These are phyloP conservation scores for Streptanthus diversifolius DNA, from an alignment of 345 rosid species.

Conservation along the genomic window DNA sequence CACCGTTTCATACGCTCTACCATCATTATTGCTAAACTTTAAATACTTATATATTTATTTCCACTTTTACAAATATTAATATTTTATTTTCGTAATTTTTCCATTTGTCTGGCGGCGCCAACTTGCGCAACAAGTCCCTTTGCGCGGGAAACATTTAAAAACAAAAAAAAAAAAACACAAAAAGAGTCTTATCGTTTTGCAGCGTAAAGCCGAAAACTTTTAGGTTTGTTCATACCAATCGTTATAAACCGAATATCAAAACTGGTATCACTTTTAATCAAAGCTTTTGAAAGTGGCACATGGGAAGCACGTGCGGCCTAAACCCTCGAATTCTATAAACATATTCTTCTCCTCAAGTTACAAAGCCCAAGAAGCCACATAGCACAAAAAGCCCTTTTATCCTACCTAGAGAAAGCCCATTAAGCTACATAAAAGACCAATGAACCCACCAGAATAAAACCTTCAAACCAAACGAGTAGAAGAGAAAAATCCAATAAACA, in stretches of 20 bases:
- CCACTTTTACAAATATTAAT: neutral
- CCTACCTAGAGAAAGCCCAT: neutral
- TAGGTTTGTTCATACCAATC: neutral
- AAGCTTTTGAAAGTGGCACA: neutral
- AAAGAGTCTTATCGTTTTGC: neutral
- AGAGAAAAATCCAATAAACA: neutral
- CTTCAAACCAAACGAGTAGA: neutral
- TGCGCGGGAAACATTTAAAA: conserved; percentile 13
- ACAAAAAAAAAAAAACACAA: neutral
- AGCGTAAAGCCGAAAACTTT: conserved; percentile 5
- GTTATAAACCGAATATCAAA: neutral
- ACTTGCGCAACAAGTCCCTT: conserved; percentile 34
- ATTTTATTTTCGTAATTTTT: neutral
- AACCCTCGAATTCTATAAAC: neutral
- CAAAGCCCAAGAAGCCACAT: neutral
- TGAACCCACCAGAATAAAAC: neutral
- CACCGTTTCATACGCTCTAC: conserved; percentile 34
- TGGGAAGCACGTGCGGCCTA: neutral
- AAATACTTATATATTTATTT: neutral
- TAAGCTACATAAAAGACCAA: neutral
- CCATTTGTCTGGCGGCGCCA: conserved; percentile 29
- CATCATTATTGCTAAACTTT: conserved; percentile 10
- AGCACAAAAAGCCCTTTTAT: too few relatives aligned
- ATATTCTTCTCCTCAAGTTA: neutral
- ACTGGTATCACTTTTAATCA: neutral